Base-by-base conservation (phyloP, 257 asterid genomes). In the Cruciata laevipes region DNA sequence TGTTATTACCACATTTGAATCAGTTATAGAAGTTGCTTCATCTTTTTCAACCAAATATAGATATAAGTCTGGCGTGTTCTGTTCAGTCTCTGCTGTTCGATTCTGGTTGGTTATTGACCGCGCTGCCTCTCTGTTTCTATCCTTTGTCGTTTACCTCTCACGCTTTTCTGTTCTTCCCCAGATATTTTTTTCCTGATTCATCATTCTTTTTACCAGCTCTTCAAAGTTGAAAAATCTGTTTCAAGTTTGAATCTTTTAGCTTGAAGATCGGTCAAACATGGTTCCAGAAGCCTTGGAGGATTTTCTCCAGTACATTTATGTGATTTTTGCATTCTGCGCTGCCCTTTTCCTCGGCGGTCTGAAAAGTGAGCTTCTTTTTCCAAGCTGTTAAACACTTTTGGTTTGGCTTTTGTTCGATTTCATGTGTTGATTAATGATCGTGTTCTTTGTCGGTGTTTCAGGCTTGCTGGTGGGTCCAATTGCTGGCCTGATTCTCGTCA, bases 401-500 rank as follows among this genome's bases (percentile, higher is more conserved):
- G 6, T 17, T 20, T 0, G 64, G 6, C 12, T 27, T 3, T 40
- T 67, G 21, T 52, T 4, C 16, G 55, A 3, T 47, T 5, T 14
- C 0, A 60, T 61, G 0, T 27, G 35, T n/a, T 53, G 58, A 21
- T 51, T 30, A 17, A n/a, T 18, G 25, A 71, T 59, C 58, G 63
- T 32, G 76, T 52, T 56, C 73, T 13, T 2, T n/a, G 40, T 57
- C 53, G 5, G 59, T 53, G 53, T 35, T 85, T 72, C 86, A 93
- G 97, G 99, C 85, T 20, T 88, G 73, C 25, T 90, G 31, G 76
- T 90, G 27, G 99, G 99, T 68, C 99, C 99, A 16, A 42, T 93
- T 74, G 97, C 97, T 72, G 82, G 76, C 49, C 76, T 88, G 69
- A 78, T 90, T 23, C 81, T 93, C 63, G 82, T 88, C 27, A 32